Percentiles rank a stretch among this genome's conserved stretches.
Evolutionary conservation across 2,329 filamentous ascomycete genomes (phyloP).

Genomic region (Fusarium sp.): DNA sequence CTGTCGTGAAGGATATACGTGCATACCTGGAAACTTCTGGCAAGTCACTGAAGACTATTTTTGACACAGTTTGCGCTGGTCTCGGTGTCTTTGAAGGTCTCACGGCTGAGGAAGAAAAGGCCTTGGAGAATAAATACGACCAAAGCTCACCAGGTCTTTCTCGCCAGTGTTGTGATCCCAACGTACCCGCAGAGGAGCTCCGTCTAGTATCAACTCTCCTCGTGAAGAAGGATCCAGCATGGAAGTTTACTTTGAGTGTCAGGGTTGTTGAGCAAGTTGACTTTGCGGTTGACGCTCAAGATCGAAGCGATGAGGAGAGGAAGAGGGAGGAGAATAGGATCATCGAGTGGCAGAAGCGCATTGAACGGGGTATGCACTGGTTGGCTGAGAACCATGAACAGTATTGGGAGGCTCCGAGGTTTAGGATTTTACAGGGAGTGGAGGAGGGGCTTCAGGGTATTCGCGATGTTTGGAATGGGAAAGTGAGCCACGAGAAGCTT

Average conservation of each 20-base stretch:
- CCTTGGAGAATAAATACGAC: neutral
- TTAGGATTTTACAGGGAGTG: neutral
- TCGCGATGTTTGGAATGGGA: slow-evolving; percentile 4
- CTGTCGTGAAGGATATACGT: neutral
- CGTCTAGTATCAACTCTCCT: neutral
- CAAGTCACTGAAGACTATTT: neutral
- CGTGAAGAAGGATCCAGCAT: neutral
- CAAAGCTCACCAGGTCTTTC: neutral
- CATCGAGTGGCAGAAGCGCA: neutral
- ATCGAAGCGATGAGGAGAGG: neutral
- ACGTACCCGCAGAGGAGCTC: neutral
- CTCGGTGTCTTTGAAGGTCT: slow-evolving; percentile 7
- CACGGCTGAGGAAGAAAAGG: neutral
- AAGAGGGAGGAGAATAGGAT: neutral
- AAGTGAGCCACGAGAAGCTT: slow-evolving; percentile 1
- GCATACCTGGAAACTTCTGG: neutral
- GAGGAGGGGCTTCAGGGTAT: slow-evolving; percentile 8
- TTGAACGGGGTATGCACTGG: neutral
- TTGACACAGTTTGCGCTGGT: slow-evolving; percentile 1
- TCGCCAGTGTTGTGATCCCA: neutral
- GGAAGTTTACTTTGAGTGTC: neutral
- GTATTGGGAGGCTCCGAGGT: neutral
- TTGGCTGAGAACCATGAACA: neutral
- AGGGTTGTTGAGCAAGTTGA: neutral
- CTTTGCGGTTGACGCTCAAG: neutral